Conservation (phyloP, 169 alveolate genomes). For the Babesia bigemina region DNA sequence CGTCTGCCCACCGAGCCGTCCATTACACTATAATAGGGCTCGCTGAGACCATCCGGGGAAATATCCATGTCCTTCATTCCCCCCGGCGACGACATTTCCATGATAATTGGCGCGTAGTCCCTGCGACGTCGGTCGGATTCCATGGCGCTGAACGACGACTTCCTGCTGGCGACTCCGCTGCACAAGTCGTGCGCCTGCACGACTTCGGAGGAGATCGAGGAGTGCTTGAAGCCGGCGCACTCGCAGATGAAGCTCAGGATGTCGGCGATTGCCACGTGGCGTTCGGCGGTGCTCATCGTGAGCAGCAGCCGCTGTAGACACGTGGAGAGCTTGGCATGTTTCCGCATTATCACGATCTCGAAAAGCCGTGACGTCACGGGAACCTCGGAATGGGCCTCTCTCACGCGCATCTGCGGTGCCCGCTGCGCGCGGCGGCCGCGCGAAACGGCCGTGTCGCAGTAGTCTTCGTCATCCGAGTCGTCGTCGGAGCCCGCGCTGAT, state of each 20-base stretch:
- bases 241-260: constrained; percentile 60
- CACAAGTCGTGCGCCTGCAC: neutral
- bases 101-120: no score
- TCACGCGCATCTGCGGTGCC: constrained; percentile 2
- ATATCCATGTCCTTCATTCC: neutral
- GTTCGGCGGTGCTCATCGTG: constrained; percentile 38
- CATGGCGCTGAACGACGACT: neutral
- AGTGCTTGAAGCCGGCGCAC: constrained; percentile 63
- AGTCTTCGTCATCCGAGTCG: constrained; percentile 65
- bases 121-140: no score
- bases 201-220: constrained; percentile 15
- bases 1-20: neutral
- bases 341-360: constrained; percentile 50
- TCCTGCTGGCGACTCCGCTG: neutral
- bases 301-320: constrained; percentile 54
- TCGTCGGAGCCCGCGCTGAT: constrained; percentile 37
- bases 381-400: neutral
- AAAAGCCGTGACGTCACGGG: constrained; percentile 51
- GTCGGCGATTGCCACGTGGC: constrained; percentile 52
- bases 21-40: neutral
- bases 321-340: constrained; percentile 51
- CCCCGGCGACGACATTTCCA: no score
- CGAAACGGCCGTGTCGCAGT: constrained; percentile 14
- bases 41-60: neutral
- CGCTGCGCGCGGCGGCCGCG: neutral